Percentiles rank a stretch among this genome's conserved stretches.
phyloP scores from a whole-genome alignment of 1,284 basidiomycete species.

The Apiotrichum brassicae region DNA sequence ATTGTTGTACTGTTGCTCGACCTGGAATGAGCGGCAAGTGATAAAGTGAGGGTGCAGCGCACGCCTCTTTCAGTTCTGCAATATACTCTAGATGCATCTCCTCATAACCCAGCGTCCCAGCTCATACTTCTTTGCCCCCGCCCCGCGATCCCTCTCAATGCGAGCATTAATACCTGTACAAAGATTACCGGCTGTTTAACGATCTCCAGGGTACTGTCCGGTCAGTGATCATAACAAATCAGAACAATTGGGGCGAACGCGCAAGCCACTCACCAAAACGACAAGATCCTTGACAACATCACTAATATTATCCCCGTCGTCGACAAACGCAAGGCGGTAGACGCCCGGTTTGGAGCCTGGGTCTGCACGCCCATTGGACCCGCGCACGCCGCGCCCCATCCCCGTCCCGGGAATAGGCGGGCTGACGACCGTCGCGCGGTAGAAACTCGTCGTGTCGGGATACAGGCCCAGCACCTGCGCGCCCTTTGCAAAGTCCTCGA shows the following conservation, averaged over 20 bases:
- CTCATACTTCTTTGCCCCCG: no score
- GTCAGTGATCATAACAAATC: not conserved
- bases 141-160: no score
- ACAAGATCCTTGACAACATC: slow-evolving; percentile 38
- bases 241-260: not conserved
- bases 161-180: no score
- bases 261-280: slow-evolving; percentile 32
- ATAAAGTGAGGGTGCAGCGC: no score
- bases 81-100: no score
- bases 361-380: slow-evolving; percentile 18
- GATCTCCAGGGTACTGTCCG: not conserved
- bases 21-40: no score
- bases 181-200: no score
- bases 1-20: no score
- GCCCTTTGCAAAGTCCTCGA: slow-evolving; percentile 41
- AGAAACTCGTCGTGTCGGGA: slow-evolving; percentile 52
- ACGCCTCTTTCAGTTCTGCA: no score
- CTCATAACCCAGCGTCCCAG: no score
- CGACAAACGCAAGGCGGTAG: slow-evolving; percentile 43
- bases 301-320: slow-evolving; percentile 38
- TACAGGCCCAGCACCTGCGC: slow-evolving; percentile 49
- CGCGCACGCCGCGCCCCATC: slow-evolving; percentile 22
- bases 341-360: slow-evolving; percentile 26
- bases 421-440: slow-evolving; percentile 46
- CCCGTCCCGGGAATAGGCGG: slow-evolving; percentile 32